Conservation (phyloP, 805 yeast species). For the Zygoascus biomembranicola region DNA sequence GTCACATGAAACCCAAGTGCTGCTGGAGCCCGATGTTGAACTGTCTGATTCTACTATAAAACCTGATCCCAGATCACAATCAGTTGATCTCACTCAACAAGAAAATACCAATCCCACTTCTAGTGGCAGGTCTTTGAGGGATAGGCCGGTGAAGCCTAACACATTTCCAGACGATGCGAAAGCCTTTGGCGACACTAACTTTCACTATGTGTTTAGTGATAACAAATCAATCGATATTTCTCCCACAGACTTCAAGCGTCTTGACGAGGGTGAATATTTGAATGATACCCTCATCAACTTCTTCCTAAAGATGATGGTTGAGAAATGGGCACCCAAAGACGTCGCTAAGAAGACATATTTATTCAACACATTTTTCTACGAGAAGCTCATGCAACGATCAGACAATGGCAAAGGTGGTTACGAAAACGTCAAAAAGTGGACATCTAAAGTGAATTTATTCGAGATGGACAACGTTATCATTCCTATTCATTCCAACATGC, state of each 20-base stretch:
- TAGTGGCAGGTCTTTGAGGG: not conserved
- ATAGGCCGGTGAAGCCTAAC: not conserved
- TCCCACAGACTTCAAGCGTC: constrained; percentile 66
- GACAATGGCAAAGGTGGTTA: constrained; percentile 35
- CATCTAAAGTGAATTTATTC: constrained; percentile 56
- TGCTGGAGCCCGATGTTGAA: not conserved
- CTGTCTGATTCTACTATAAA: not conserved
- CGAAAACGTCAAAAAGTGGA: constrained; percentile 68
- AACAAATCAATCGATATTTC: constrained; percentile 49
- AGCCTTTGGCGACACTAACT: constrained; percentile 1
- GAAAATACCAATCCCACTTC: not conserved
- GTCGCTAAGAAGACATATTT: constrained; percentile 40
- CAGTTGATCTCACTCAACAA: not conserved
- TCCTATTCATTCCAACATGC: constrained; percentile 74
- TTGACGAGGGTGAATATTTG: constrained; percentile 76
- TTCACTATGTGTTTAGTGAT: constrained; percentile 36
- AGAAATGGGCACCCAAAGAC: constrained; percentile 28
- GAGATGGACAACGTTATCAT: constrained; percentile 54
- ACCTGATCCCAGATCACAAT: not conserved
- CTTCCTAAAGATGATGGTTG: constrained; percentile 40
- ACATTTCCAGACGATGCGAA: not conserved
- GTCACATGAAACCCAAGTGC: not conserved
- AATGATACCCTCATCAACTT: constrained; percentile 87
- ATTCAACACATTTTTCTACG: constrained; percentile 78
- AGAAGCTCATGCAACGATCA: constrained; percentile 37